These are phyloP conservation scores for Fomitopsis palustris DNA, from an alignment of 1,284 basidiomycete genomes.

Conservation along the genomic window DNA sequence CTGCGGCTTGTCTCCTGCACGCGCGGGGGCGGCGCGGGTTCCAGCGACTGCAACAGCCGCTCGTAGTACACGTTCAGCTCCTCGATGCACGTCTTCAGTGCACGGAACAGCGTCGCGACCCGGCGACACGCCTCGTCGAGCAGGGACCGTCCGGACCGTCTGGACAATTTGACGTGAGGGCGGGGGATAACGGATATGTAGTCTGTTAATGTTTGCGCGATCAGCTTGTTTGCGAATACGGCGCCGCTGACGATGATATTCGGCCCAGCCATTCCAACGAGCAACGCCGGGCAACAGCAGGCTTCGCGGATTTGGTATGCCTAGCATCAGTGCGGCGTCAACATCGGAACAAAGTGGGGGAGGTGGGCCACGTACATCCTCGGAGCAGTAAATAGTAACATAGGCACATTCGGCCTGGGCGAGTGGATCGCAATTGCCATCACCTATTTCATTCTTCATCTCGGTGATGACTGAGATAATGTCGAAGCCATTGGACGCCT, in stretches of 20 bases:
- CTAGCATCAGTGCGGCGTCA: not conserved
- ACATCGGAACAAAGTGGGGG: not conserved
- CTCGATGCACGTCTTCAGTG: not conserved
- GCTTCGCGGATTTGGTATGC: not conserved
- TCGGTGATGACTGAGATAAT: not conserved
- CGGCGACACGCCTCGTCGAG: conserved; percentile 2
- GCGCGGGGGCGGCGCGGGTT: not conserved
- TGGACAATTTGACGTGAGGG: no score
- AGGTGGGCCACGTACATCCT: not conserved
- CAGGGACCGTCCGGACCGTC: not conserved
- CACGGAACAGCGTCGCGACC: conserved; percentile 8
- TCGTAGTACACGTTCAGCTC: conserved; percentile 7
- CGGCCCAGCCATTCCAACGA: conserved; percentile 9
- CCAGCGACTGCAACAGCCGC: not conserved
- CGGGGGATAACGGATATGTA: conserved; percentile 3
- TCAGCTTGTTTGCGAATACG: conserved; percentile 12
- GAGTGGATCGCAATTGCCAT: not conserved
- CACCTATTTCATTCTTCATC: not conserved
- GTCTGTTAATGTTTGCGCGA: conserved; percentile 11
- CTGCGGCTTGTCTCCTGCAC: not conserved
- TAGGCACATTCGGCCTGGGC: conserved; percentile 1
- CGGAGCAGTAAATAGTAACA: not conserved
- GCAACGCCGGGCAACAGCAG: conserved; percentile 12
- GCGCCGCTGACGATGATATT: conserved; percentile 13
- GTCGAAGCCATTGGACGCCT: not conserved